A percentile compares a stretch with the other conserved stretches of the same genome.
phyloP scores from a whole-genome alignment of 805 yeast species.

The Peterozyma toletana region DNA sequence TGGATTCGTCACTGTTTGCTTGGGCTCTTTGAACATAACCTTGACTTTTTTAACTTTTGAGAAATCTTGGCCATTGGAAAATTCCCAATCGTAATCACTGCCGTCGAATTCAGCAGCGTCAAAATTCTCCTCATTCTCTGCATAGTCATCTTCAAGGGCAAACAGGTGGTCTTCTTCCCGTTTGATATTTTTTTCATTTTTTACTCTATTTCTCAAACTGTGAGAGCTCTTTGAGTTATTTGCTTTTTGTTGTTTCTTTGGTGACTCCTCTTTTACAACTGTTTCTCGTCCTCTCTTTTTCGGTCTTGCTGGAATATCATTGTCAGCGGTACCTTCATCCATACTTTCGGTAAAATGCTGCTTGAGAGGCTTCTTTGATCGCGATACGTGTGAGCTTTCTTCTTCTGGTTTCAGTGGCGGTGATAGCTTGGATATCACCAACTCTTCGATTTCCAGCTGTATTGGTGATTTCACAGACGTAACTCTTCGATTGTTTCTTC shows the following conservation, averaged over 20 bases:
- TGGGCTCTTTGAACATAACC: slow-evolving; percentile 29
- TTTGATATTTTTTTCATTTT: not conserved
- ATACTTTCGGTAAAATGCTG: slow-evolving; percentile 1
- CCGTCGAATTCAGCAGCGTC: slow-evolving; percentile 5
- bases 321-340: not conserved
- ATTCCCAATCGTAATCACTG: not conserved
- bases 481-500: slow-evolving; percentile 17
- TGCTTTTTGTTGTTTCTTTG: not conserved
- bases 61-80: not conserved
- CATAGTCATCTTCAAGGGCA: not conserved
- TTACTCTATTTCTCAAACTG: not conserved
- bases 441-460: slow-evolving; percentile 15
- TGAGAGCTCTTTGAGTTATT: not conserved
- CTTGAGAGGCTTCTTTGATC: slow-evolving; percentile 3
- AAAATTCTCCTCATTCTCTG: slow-evolving; percentile 1
- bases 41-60: slow-evolving; percentile 14
- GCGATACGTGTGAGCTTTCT: not conserved
- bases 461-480: slow-evolving; percentile 14
- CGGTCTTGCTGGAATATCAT: slow-evolving; percentile 1
- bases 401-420: slow-evolving; percentile 15
- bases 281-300: not conserved
- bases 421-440: slow-evolving; percentile 8
- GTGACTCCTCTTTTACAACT: not conserved
- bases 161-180: not conserved
- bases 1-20: slow-evolving; percentile 54